These are phyloP conservation scores for Papilionanthe hybrid DNA, from an alignment of 116 monocot species.

Conservation along the genomic window DNA sequence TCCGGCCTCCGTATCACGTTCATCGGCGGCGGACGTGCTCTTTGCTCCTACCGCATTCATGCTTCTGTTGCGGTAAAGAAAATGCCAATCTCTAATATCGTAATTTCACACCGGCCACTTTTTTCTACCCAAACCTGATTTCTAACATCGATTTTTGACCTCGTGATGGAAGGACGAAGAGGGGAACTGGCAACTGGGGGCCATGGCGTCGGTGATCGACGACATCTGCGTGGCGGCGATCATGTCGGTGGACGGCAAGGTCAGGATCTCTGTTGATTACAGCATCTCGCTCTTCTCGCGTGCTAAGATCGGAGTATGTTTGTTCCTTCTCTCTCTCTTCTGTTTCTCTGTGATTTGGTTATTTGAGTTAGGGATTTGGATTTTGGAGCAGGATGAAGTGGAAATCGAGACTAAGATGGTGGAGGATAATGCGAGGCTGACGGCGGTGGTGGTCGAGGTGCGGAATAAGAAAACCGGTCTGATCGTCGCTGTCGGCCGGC, in stretches of 20 bases:
- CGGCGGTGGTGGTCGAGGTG: slow-evolving; percentile 37
- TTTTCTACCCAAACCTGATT: neutral
- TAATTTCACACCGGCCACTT: neutral
- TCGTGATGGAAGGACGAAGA: slow-evolving; percentile 34
- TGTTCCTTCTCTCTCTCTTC: neutral
- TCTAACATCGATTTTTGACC: neutral
- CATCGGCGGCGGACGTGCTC: slow-evolving; percentile 29
- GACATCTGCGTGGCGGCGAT: slow-evolving; percentile 59
- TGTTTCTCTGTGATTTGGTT: too few species aligned
- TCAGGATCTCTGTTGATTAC: slow-evolving; percentile 57
- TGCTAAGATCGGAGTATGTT: slow-evolving; percentile 37
- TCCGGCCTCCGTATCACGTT: slow-evolving; percentile 26
- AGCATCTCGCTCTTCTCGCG: slow-evolving; percentile 54
- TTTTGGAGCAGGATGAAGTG: slow-evolving; percentile 54
- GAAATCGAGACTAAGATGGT: slow-evolving; percentile 51
- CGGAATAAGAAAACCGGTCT: slow-evolving; percentile 25
- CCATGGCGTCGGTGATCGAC: slow-evolving; percentile 53
- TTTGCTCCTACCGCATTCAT: slow-evolving; percentile 44
- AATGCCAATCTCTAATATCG: neutral
- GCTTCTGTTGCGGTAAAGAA: slow-evolving; percentile 29
- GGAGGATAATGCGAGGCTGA: slow-evolving; percentile 31
- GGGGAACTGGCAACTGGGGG: slow-evolving; percentile 61
- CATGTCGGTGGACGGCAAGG: slow-evolving; percentile 26
- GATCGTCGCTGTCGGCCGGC: slow-evolving; percentile 53
- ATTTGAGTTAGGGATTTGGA: neutral